Evolutionary conservation across 2,329 filamentous ascomycete genomes (phyloP).

Genomic region (Pseudogymnoascus sp.): DNA sequence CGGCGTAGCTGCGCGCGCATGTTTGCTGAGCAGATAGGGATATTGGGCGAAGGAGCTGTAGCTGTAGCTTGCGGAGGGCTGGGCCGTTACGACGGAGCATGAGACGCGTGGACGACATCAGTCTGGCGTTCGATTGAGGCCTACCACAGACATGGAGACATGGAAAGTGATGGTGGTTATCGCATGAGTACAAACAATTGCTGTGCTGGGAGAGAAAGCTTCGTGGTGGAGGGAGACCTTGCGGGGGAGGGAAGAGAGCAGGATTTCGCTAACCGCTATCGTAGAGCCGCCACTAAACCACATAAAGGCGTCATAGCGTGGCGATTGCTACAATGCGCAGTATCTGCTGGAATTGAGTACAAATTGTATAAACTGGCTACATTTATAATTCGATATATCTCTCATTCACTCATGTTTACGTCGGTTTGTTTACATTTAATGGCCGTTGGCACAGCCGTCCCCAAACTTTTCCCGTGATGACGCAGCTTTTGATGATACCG

Average conservation of each 20-base stretch:
- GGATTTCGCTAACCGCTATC: slow-evolving; percentile 9
- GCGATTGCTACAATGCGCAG: neutral
- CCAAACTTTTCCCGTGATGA: slow-evolving; percentile 6
- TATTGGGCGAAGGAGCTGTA: neutral
- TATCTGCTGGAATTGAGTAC: neutral
- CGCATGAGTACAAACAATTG: neutral
- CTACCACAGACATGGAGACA: neutral
- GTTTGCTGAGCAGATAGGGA: neutral
- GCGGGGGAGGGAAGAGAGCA: neutral
- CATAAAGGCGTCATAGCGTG: neutral
- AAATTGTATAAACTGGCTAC: neutral
- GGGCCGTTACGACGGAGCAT: slow-evolving; percentile 6
- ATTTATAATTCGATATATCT: neutral
- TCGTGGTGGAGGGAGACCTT: slow-evolving; percentile 7
- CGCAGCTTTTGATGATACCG: slow-evolving; percentile 8
- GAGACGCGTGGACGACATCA: slow-evolving; percentile 2
- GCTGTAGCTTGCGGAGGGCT: neutral
- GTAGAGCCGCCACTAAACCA: slow-evolving; percentile 4
- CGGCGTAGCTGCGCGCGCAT: neutral
- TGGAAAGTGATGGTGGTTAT: neutral
- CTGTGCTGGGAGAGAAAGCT: neutral
- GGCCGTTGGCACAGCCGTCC: neutral
- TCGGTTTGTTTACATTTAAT: neutral
- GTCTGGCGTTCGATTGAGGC: neutral
- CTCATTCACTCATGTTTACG: neutral